These are phyloP conservation scores for Closterium sp. DNA, from an alignment of 139 green algal species.

Conservation along the genomic window DNA sequence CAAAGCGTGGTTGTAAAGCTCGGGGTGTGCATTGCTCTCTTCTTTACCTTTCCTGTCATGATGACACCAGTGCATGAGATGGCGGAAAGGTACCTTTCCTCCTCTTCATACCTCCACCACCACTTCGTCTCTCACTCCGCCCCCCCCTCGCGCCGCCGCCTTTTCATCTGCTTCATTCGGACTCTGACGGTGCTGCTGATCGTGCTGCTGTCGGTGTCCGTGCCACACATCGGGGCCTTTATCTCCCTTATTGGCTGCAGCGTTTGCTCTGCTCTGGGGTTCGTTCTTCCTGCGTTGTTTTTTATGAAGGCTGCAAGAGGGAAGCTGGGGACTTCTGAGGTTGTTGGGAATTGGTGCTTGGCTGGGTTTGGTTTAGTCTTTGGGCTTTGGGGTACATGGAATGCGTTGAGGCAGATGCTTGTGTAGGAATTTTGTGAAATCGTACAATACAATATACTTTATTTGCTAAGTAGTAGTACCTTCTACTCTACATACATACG, in stretches of 20 bases:
- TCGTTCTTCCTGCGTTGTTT: slow-evolving; percentile 27
- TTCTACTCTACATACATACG: no score
- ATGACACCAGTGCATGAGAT: slow-evolving; percentile 47
- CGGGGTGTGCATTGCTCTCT: slow-evolving; percentile 49
- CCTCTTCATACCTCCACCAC: slow-evolving; percentile 5
- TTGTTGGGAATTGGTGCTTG: not conserved
- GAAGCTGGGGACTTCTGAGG: not conserved
- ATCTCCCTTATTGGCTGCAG: slow-evolving; percentile 22
- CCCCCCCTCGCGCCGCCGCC: not conserved
- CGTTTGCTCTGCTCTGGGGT: slow-evolving; percentile 31
- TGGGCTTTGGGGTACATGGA: not conserved
- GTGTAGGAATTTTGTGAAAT: no score
- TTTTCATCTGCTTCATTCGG: slow-evolving; percentile 17
- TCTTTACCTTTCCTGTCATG: slow-evolving; percentile 61
- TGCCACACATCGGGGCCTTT: slow-evolving; percentile 26
- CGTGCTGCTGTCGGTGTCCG: slow-evolving; percentile 8
- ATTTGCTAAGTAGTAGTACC: no score
- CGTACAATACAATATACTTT: no score
- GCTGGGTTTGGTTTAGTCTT: not conserved
- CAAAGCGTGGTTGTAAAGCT: slow-evolving; percentile 48
- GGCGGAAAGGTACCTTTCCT: not conserved
- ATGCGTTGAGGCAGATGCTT: not conserved
- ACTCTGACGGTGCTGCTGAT: not conserved
- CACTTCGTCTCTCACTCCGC: not conserved
- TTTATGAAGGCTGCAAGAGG: slow-evolving; percentile 3